These are phyloP conservation scores for Sclerotinia glacialis DNA, from an alignment of 2,329 filamentous ascomycete genomes.

Conservation along the genomic window DNA sequence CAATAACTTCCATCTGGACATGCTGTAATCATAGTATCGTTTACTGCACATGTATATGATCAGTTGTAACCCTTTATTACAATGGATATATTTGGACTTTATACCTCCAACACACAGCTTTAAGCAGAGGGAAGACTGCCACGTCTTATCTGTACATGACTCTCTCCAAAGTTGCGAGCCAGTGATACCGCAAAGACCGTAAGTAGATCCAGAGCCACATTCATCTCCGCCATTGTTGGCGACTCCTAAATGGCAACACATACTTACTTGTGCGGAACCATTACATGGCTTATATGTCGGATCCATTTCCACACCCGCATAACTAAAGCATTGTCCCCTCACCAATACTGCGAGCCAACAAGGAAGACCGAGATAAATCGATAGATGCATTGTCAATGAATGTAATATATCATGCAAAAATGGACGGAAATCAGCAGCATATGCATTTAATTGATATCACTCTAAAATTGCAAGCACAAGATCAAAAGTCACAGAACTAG, in stretches of 20 bases:
- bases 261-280: constrained; percentile 15
- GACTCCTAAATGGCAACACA: constrained; percentile 17
- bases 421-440: neutral
- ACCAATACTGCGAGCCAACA: neutral
- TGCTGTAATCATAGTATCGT: constrained; percentile 16
- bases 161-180: constrained; percentile 20
- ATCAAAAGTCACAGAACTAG: neutral
- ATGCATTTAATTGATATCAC: neutral
- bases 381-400: neutral
- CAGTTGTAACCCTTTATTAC: neutral
- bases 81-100: no score
- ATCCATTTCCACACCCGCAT: constrained; percentile 8
- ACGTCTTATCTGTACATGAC: constrained; percentile 20
- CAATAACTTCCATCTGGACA: constrained; percentile 21
- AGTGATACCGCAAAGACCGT: constrained; percentile 21
- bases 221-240: constrained; percentile 12
- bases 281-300: constrained; percentile 12
- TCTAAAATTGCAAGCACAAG: neutral
- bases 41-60: neutral
- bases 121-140: constrained; percentile 17
- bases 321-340: constrained; percentile 16
- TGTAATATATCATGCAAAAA: neutral
- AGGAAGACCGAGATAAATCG: neutral
- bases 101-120: constrained; percentile 20
- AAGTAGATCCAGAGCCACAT: constrained; percentile 19